Conservation (phyloP, 1,139 yeast species). For the Meyerozyma carpophila region DNA sequence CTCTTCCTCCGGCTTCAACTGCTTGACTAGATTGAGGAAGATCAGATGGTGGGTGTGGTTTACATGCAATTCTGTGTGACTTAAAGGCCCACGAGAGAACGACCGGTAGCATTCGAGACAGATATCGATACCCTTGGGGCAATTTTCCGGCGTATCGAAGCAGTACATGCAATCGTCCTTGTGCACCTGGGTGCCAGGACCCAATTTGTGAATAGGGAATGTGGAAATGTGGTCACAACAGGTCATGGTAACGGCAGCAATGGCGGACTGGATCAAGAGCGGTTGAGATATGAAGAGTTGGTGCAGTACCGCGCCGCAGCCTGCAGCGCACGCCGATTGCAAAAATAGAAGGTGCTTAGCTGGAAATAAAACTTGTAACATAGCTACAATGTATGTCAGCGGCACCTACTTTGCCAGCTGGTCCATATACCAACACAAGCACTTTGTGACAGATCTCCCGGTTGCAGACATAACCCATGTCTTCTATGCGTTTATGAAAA, state of each 20-base stretch:
- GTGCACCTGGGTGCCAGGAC: slow-evolving; percentile 38
- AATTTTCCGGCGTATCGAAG: slow-evolving; percentile 67
- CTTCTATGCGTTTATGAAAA: slow-evolving; percentile 69
- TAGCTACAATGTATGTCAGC: slow-evolving; percentile 12
- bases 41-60: slow-evolving; percentile 46
- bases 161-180: slow-evolving; percentile 84
- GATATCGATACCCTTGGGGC: slow-evolving; percentile 58
- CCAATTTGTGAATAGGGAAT: slow-evolving; percentile 10
- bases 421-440: slow-evolving; percentile 66
- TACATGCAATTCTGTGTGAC: slow-evolving; percentile 53
- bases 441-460: slow-evolving; percentile 66
- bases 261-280: not conserved
- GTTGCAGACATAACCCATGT: slow-evolving; percentile 54
- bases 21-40: slow-evolving; percentile 52
- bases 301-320: not conserved
- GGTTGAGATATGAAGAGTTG: not conserved
- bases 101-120: slow-evolving; percentile 66
- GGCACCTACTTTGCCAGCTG: slow-evolving; percentile 49
- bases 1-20: slow-evolving; percentile 33
- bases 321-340: not conserved
- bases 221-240: slow-evolving; percentile 5
- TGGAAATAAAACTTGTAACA: not conserved
- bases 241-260: not conserved
- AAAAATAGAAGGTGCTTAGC: not conserved
- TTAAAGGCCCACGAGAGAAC: slow-evolving; percentile 45